These are phyloP conservation scores for Globisporangium emineosum DNA, from an alignment of 352 stramenopile species.

Conservation along the genomic window DNA sequence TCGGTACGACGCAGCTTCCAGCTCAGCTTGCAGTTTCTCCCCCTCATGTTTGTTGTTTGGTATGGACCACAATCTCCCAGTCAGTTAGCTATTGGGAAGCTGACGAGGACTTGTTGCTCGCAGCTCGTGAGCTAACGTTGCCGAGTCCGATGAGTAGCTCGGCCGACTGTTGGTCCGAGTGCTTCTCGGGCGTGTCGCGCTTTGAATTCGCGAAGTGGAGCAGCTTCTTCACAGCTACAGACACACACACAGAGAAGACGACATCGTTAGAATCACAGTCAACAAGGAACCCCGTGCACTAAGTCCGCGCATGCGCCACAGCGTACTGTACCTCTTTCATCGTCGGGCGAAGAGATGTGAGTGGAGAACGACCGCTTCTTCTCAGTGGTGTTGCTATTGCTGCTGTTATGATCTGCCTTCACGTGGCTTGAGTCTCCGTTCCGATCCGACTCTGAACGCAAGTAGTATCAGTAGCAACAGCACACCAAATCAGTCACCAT, in stretches of 20 bases:
- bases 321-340: slow-evolving; percentile 16
- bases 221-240: slow-evolving; percentile 31
- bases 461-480: not conserved
- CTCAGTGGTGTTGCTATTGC: not conserved
- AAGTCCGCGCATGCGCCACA: too few relatives aligned
- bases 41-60: not conserved
- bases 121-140: slow-evolving; percentile 11
- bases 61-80: too few relatives aligned
- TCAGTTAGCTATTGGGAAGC: not conserved
- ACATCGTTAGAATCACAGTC: not conserved
- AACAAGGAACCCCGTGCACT: not conserved
- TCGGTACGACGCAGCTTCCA: not conserved
- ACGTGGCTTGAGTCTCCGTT: not conserved
- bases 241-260: not conserved
- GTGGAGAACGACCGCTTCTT: not conserved
- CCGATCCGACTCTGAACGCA: not conserved
- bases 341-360: not conserved
- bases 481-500: not conserved
- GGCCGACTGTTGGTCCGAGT: slow-evolving; percentile 46
- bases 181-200: slow-evolving; percentile 18
- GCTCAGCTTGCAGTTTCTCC: not conserved
- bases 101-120: not conserved
- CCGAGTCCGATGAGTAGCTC: slow-evolving; percentile 56
- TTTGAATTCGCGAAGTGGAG: slow-evolving; percentile 23
- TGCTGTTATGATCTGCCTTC: not conserved